Evolutionary conservation across 2,329 filamentous ascomycete species (phyloP).

Genomic region (Aspergillus fumigatus): DNA sequence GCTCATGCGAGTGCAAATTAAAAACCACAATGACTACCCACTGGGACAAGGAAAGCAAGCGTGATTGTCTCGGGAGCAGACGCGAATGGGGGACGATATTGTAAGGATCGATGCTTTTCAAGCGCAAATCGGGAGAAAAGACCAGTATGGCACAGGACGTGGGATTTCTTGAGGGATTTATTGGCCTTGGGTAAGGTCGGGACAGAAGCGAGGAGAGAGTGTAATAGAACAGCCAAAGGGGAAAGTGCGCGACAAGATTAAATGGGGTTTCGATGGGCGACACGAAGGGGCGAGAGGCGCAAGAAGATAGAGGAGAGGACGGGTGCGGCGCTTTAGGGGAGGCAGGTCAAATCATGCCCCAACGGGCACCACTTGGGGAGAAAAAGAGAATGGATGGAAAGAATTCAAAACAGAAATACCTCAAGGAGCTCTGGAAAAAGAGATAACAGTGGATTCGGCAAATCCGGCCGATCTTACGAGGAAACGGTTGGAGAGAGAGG

Average conservation of each 20-base stretch:
- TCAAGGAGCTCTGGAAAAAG: not conserved
- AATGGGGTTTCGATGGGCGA: slow-evolving; percentile 16
- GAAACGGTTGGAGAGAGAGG: slow-evolving; percentile 10
- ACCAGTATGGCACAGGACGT: not conserved
- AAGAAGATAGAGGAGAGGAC: slow-evolving; percentile 5
- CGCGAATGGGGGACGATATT: slow-evolving; percentile 8
- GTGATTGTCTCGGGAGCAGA: slow-evolving; percentile 13
- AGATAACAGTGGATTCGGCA: not conserved
- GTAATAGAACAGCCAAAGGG: slow-evolving; percentile 4
- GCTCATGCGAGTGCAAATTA: not conserved
- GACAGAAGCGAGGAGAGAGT: not conserved
- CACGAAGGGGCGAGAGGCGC: slow-evolving; percentile 11
- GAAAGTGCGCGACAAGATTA: slow-evolving; percentile 18
- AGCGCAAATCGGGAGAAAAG: slow-evolving; percentile 2
- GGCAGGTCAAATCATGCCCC: slow-evolving; percentile 4
- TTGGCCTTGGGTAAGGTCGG: not conserved
- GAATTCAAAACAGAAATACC: slow-evolving; percentile 5
- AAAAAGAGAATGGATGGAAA: slow-evolving; percentile 5
- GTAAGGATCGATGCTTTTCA: slow-evolving; percentile 10
- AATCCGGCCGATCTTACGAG: slow-evolving; percentile 12
- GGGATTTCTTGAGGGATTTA: not conserved
- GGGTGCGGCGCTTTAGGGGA: slow-evolving; percentile 17
- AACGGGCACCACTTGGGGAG: slow-evolving; percentile 1
- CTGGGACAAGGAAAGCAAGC: slow-evolving; percentile 7
- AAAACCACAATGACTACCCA: slow-evolving; percentile 3